phyloP scores from a whole-genome alignment of 352 stramenopile species.

The Pythium oligandrum region DNA sequence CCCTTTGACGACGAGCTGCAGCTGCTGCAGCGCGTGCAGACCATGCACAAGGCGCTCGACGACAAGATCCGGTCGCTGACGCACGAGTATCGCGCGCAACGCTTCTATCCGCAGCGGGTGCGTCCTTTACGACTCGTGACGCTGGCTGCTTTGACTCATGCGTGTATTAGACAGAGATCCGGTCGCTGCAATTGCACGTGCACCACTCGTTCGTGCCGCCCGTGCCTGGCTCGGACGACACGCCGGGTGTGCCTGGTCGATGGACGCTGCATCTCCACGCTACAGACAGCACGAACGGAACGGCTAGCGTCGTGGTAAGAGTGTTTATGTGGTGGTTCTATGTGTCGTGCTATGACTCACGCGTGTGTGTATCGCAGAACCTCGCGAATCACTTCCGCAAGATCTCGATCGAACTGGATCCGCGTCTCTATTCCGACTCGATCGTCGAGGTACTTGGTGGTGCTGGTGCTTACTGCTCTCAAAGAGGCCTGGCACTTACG shows the following conservation, averaged over 20 bases:
- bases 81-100: conserved; percentile 51
- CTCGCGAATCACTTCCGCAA: conserved; percentile 80
- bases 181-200: conserved; percentile 49
- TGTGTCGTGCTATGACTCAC: conserved; percentile 4
- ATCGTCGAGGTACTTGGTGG: conserved; percentile 42
- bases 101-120: conserved; percentile 37
- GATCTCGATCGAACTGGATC: conserved; percentile 63
- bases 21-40: conserved; percentile 40
- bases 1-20: conserved; percentile 49
- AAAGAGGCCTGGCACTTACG: neutral
- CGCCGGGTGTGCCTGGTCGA: conserved; percentile 24
- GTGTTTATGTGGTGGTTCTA: neutral
- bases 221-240: conserved; percentile 26
- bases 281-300: conserved; percentile 24
- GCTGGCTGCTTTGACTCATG: no score
- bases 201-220: conserved; percentile 57
- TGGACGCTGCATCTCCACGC: conserved; percentile 73
- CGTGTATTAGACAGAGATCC: conserved; percentile 37
- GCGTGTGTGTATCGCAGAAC: conserved; percentile 31
- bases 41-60: conserved; percentile 36
- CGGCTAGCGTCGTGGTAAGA: conserved; percentile 36
- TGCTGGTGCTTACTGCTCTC: neutral
- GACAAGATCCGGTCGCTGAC: conserved; percentile 39
- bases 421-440: conserved; percentile 60
- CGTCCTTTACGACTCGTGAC: neutral